Evolutionary conservation across 2,329 filamentous ascomycete species (phyloP).

Genomic region (Fusarium ramigenum): DNA sequence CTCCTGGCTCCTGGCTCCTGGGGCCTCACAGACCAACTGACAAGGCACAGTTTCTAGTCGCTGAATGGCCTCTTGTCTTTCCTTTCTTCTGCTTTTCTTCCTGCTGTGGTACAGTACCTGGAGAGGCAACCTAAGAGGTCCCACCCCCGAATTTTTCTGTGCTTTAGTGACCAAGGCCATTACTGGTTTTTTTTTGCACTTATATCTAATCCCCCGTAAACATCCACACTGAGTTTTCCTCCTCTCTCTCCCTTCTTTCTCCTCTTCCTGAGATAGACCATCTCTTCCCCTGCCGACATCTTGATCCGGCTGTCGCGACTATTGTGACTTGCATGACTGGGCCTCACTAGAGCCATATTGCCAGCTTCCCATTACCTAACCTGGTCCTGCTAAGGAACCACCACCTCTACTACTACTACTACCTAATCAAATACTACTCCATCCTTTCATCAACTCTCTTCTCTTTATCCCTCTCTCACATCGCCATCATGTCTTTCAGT

Average conservation of each 20-base stretch:
- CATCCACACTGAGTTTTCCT: conserved; percentile 15
- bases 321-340: conserved; percentile 20
- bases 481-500: conserved; percentile 56
- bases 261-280: conserved; percentile 2
- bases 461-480: not conserved
- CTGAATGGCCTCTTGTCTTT: conserved; percentile 25
- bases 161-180: conserved; percentile 1
- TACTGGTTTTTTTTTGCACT: conserved; percentile 33
- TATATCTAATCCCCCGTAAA: conserved; percentile 39
- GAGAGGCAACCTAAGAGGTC: conserved; percentile 5
- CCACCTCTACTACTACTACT: not conserved
- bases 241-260: conserved; percentile 8
- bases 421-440: not conserved
- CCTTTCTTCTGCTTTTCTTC: not conserved
- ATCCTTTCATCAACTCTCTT: not conserved
- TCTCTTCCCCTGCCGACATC: conserved; percentile 10
- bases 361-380: conserved; percentile 7
- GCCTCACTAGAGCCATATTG: conserved; percentile 15
- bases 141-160: conserved; percentile 33
- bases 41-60: conserved; percentile 3
- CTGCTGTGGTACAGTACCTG: conserved; percentile 9
- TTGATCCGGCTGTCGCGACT: not conserved
- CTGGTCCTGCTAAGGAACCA: conserved; percentile 11
- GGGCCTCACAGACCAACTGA: conserved; percentile 36
- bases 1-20: not conserved